Evolutionary conservation across 768 basidiomycete species (phyloP).

Genomic region (Mycena maculata): DNA sequence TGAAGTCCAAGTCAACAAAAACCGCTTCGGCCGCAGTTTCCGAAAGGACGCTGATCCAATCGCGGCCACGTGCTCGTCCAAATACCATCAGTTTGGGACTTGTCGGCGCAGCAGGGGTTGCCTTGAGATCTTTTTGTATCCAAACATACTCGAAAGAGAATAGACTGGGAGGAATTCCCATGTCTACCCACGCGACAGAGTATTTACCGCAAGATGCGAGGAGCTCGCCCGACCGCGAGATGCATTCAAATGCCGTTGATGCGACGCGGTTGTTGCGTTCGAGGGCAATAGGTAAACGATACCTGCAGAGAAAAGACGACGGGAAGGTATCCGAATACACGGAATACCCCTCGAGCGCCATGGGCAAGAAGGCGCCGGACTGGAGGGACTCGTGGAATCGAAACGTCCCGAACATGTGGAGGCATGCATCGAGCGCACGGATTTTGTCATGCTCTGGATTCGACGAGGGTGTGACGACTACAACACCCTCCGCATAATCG

Average conservation of each 20-base stretch:
- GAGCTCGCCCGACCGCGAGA: constrained; percentile 43
- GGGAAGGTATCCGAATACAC: constrained; percentile 43
- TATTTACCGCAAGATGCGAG: constrained; percentile 48
- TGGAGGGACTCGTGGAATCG: constrained; percentile 35
- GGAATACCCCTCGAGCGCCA: constrained; percentile 45
- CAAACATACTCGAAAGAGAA: constrained; percentile 15
- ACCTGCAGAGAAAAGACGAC: constrained; percentile 47
- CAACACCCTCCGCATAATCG: constrained; percentile 45
- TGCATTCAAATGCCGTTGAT: constrained; percentile 45
- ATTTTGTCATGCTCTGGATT: constrained; percentile 44
- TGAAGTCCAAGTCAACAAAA: not conserved
- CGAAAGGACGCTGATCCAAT: not conserved
- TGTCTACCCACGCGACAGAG: constrained; percentile 48
- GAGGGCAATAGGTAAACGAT: constrained; percentile 45
- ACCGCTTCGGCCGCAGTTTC: not conserved
- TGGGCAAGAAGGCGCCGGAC: constrained; percentile 47
- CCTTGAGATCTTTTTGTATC: not conserved
- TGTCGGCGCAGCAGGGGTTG: not conserved
- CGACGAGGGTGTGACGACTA: constrained; percentile 37
- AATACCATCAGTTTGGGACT: constrained; percentile 3
- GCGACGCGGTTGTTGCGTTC: constrained; percentile 43
- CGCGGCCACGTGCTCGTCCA: not conserved
- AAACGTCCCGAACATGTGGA: constrained; percentile 48
- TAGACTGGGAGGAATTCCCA: constrained; percentile 3
- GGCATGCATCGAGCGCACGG: constrained; percentile 49